Base-by-base conservation (phyloP, 2,329 filamentous ascomycete species). In the Beauveria asiatica region DNA sequence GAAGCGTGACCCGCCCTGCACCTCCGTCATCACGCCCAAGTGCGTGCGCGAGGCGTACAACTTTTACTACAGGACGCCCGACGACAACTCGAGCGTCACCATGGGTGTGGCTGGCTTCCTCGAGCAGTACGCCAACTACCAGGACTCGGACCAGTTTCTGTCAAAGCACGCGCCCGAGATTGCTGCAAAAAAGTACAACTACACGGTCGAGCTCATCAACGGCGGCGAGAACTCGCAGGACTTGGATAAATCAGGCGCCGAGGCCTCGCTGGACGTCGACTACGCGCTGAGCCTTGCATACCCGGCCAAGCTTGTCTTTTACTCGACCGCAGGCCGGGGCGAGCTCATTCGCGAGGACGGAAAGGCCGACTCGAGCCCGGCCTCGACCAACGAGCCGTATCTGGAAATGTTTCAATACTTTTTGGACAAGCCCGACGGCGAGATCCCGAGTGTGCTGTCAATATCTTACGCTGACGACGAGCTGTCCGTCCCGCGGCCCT, bases 391-490 rank as follows among this genome's bases (percentile, higher is more conserved):
- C 66, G 83, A 85, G 68, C 83, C 83, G 0, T 85, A 82, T 63
- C 70, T 85, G 5, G 76, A 80, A 42, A 79, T 82, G 64, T 71
- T 84, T 16, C 72, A 81, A 59, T 75, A 78, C 62, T 70, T 85
- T 8, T 72, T 84, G 1, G 69, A 65, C 23, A 73, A 76, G 62
- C 67, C 72, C 1, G 75, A 80, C 51, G 68, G 71, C 16, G 68
- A 76, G 21, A 66, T 84, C 13, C 83, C 83, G 1, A 80, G 82
- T 56, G 78, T 85, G 2, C 74, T 86, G 13, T 80, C 79, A 51
- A 77, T 83, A 21, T 83, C 80, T 16, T 86, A 85, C 66, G 80
- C 77, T 16, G 82, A 85, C 64, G 79, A 84, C 63, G 83, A 85
- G 70, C 74, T 81, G 53, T 76, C 77, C 0, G 80, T 85, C 0